Base-by-base conservation (phyloP, 805 yeast genomes). In the Candida bentonensis region DNA sequence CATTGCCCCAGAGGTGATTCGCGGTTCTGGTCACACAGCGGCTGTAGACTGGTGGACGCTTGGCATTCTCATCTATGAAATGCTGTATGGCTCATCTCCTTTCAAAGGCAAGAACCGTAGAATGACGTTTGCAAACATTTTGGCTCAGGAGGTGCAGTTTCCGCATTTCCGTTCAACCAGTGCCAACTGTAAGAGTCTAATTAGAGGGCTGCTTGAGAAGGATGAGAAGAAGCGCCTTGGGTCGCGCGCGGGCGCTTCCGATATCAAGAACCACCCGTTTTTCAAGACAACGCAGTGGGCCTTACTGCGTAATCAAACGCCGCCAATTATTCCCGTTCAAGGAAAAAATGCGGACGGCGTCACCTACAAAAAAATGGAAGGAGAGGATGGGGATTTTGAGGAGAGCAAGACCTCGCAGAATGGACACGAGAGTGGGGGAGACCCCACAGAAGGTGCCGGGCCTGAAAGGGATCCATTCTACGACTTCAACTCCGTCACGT, bases 1-100 rank as follows among this genome's bases (percentile, higher is more conserved):
- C 61, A 87, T 92, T 55, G 97, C 99, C 0, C 99, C 99, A 0
- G 99, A 92, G 57, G 98, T 92, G 3, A 92, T 92, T 44, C 70
- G 92, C 60, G 97, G 97, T 1, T 84, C 88, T 53, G 98, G 98
- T 1, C 99, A 92, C 56, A 89, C 97, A 1, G 81, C 89, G 4
- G 96, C 97, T 0, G 98, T 92, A 15, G 99, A 92, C 62, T 92
- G 98, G 98, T 92, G 99, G 99, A 92, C 98, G 0, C 67, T 92
- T 51, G 99, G 99, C 2, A 87, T 92, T 20, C 71, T 92, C 54
- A 68, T 87, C 21, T 94, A 78, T 62, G 99, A 92, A 59, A 92
- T 92, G 98, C 65, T 92, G 21, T 88, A 77, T 61, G 97, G 97
- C 1, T 82, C 86, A 5, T 92, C 98, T 0, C 99, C 99, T 1